Evolutionary conservation across 225 moss, liverwort and hornwort species (phyloP).

Genomic region (Marchantia paleacea): DNA sequence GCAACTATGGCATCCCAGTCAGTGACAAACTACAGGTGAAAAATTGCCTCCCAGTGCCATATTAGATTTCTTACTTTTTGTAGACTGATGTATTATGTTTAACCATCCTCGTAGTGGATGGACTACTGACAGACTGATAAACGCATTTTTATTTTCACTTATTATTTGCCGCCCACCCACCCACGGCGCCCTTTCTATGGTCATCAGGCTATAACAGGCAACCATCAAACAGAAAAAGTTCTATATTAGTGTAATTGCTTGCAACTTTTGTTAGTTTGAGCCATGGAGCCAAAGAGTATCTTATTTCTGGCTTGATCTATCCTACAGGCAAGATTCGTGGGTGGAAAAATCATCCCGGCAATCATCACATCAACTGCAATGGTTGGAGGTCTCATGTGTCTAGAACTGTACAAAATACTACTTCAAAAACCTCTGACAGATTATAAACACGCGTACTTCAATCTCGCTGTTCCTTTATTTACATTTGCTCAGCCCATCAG

Average conservation of each 20-base stretch:
- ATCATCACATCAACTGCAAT: conserved; percentile 89
- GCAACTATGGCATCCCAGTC: conserved; percentile 88
- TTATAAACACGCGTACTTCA: conserved; percentile 85
- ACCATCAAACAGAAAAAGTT: not conserved
- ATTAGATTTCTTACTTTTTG: not conserved
- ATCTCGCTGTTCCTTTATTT: conserved; percentile 81
- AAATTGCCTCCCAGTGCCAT: too few relatives aligned
- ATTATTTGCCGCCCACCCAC: too few relatives aligned
- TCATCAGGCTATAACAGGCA: too few relatives aligned
- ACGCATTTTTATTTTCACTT: too few relatives aligned
- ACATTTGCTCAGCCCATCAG: conserved; percentile 77
- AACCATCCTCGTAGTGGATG: not conserved
- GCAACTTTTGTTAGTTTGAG: not conserved
- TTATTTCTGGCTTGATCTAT: not conserved
- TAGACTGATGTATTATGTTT: not conserved
- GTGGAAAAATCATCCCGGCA: conserved; percentile 79
- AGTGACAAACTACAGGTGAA: conserved; percentile 83
- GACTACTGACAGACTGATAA: not conserved
- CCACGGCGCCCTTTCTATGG: too few relatives aligned
- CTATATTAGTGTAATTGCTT: not conserved
- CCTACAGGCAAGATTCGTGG: conserved; percentile 71
- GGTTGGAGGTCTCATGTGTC: conserved; percentile 92
- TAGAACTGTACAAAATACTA: conserved; percentile 85
- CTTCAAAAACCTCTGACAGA: conserved; percentile 63
- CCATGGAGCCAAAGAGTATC: not conserved